Percentiles rank a stretch among this genome's conserved stretches.
phyloP scores from a whole-genome alignment of 2,329 filamentous ascomycete species.

The Colletotrichum cuscutae region DNA sequence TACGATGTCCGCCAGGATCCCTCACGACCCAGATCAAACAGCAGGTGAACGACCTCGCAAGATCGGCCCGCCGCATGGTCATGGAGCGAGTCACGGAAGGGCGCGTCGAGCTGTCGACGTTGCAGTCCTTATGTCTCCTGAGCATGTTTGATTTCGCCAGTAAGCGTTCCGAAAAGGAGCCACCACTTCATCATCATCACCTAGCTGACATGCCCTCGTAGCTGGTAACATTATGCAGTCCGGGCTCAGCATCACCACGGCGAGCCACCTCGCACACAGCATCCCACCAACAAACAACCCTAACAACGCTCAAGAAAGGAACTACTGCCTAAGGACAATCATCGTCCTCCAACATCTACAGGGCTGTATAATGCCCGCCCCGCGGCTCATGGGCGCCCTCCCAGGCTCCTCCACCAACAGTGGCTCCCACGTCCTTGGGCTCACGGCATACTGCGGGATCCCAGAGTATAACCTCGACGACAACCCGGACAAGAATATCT shows the following conservation, averaged over 20 bases:
- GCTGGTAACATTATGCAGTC: slow-evolving; percentile 39
- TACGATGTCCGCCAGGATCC: slow-evolving; percentile 49
- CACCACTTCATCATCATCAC: accelerated
- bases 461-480: background rate
- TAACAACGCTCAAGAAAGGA: slow-evolving; percentile 37
- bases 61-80: slow-evolving; percentile 38
- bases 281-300: slow-evolving; percentile 35
- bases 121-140: slow-evolving; percentile 50
- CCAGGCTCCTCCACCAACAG: background rate
- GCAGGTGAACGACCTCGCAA: background rate
- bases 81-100: slow-evolving; percentile 48
- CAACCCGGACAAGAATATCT: slow-evolving; percentile 48
- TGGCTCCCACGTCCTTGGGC: background rate
- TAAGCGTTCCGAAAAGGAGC: slow-evolving; percentile 19
- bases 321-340: slow-evolving; percentile 53
- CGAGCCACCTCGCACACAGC: slow-evolving; percentile 37
- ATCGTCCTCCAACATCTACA: slow-evolving; percentile 54
- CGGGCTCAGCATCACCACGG: slow-evolving; percentile 39
- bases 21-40: background rate
- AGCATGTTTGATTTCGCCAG: slow-evolving; percentile 50
- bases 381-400: background rate
- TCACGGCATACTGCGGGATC: background rate
- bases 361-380: slow-evolving; percentile 40
- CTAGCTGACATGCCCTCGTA: background rate
- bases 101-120: slow-evolving; percentile 48